Percentiles rank a stretch among this genome's conserved stretches.
Evolutionary conservation across 257 asterid genomes (phyloP).

Genomic region (Penstemon eatonii): DNA sequence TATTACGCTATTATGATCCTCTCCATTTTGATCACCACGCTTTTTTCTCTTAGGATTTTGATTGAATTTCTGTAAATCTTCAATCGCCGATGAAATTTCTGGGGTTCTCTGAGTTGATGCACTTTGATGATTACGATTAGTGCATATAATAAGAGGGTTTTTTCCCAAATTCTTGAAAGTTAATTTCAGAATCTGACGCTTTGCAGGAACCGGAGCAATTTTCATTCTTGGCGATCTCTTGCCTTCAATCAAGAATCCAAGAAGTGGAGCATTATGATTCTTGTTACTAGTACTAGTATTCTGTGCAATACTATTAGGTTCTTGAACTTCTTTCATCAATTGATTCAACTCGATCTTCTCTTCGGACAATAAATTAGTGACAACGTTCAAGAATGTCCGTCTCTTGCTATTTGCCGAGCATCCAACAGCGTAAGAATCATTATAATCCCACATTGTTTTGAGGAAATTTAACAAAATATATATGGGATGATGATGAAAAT

Average conservation of each 20-base stretch:
- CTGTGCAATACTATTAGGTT: neutral
- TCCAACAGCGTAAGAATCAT: neutral
- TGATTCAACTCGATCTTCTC: neutral
- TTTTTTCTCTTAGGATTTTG: neutral
- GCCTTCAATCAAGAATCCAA: neutral
- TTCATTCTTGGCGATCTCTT: neutral
- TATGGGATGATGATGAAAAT: too few species aligned
- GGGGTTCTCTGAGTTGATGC: too few species aligned
- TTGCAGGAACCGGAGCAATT: neutral
- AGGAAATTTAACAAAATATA: too few species aligned
- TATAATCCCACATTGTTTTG: neutral
- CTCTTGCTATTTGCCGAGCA: neutral
- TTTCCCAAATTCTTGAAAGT: too few species aligned
- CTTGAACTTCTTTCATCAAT: neutral
- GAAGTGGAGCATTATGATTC: neutral
- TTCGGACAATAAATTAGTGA: neutral
- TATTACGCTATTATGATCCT: neutral
- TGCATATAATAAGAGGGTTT: too few species aligned
- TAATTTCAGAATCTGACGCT: neutral
- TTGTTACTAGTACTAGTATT: neutral
- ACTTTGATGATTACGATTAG: too few species aligned
- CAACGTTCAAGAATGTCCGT: too few species aligned
- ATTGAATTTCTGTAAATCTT: neutral
- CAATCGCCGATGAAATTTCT: neutral
- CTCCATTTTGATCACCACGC: neutral